A percentile compares a stretch with the other conserved stretches of the same genome.
Evolutionary conservation across 2,329 filamentous ascomycete species (phyloP).

Genomic region (Fonsecaea monophora): DNA sequence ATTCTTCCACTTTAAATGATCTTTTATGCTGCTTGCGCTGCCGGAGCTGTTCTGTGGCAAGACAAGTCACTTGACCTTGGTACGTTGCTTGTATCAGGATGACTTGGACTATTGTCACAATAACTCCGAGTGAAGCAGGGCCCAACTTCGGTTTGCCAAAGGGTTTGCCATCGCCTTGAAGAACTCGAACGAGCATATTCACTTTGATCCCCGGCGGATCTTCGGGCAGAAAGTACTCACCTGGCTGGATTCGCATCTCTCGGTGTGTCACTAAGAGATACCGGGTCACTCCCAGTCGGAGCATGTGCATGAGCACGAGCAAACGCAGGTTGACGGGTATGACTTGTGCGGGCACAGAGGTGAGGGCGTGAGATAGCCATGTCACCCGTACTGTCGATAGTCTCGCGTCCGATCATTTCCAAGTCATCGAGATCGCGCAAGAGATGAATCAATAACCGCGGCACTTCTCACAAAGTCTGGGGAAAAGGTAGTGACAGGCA

Average conservation of each 20-base stretch:
- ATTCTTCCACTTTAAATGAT: neutral
- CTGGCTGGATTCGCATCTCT: neutral
- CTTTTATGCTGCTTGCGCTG: neutral
- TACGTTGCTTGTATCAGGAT: neutral
- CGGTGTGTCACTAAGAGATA: neutral
- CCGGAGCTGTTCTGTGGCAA: neutral
- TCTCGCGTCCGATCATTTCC: neutral
- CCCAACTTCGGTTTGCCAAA: slow-evolving; percentile 7
- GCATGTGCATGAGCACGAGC: neutral
- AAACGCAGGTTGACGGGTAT: neutral
- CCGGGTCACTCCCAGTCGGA: neutral
- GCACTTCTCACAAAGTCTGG: neutral
- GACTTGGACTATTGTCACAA: neutral
- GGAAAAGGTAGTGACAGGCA: neutral
- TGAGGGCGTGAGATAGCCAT: neutral
- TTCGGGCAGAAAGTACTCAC: neutral
- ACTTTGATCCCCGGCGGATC: neutral
- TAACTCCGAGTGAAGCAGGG: slow-evolving; percentile 9
- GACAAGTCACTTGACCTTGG: neutral
- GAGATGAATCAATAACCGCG: neutral
- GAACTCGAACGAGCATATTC: neutral
- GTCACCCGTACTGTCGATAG: neutral
- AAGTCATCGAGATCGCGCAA: neutral
- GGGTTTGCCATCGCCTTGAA: neutral
- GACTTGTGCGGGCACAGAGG: neutral